Conservation (phyloP, 805 yeast species). For the Saturnispora diversa region DNA sequence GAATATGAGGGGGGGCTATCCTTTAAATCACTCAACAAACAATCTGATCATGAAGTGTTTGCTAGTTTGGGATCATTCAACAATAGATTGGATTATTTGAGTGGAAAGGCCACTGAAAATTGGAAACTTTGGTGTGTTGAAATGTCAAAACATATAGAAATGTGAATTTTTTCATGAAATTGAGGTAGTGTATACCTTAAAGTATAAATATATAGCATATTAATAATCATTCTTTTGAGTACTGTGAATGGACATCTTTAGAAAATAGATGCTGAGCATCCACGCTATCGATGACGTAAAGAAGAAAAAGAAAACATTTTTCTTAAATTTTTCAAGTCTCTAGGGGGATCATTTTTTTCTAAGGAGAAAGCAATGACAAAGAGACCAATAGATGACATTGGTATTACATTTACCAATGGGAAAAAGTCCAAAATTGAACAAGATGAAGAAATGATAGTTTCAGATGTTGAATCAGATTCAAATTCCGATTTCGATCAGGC, state of each 20-base stretch:
- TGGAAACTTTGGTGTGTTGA: conserved; percentile 7
- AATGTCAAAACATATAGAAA: neutral
- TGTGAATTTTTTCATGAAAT: too few species aligned
- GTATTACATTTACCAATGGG: neutral
- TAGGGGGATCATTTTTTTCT: too few species aligned
- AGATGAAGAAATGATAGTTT: neutral
- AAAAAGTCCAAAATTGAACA: conserved; percentile 1
- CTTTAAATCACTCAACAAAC: conserved; percentile 7
- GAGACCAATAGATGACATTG: conserved; percentile 4
- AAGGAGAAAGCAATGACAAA: conserved; percentile 2
- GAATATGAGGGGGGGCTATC: conserved; percentile 26
- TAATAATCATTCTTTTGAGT: neutral
- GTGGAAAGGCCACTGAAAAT: neutral
- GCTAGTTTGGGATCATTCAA: conserved; percentile 10
- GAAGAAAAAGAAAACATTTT: neutral
- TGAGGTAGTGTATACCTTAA: too few species aligned
- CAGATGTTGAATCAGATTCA: neutral
- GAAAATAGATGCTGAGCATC: too few species aligned
- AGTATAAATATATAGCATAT: too few species aligned
- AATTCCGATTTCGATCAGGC: conserved; percentile 5
- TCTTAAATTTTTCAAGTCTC: neutral
- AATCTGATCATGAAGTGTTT: conserved; percentile 10
- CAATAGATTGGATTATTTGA: conserved; percentile 4
- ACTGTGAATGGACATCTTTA: too few species aligned
- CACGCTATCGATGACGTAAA: neutral